Base-by-base conservation (phyloP, 2,329 filamentous ascomycete genomes). In the Microsporum audouinii region DNA sequence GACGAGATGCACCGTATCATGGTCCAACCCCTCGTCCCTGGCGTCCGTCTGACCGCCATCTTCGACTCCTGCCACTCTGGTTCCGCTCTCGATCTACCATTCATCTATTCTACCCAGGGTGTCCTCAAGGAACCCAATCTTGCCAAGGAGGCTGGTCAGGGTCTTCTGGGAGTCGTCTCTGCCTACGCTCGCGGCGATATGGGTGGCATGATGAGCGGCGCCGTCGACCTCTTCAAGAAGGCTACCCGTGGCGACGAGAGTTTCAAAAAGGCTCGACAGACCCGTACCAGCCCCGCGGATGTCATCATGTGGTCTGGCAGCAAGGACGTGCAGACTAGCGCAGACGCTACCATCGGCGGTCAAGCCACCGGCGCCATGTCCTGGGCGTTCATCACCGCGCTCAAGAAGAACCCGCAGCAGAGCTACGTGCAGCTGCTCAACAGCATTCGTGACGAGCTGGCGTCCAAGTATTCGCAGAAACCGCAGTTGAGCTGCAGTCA, bases 261-360 rank as follows among this genome's bases (percentile, higher is more conserved):
- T 17, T 87, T 91, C 74, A 82, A 95, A 76, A 86, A 85, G 72
- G 89, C 91, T 64, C 81, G 89, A 71, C 83, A 88, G 66, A 97
- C 92, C 47, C 95, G 95, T 78, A 97, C 94, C 14, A 94, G 88
- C 60, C 87, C 91, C 1, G 94, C 94, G 45, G 94, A 99, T 75
- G 94, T 99, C 36, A 84, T 99, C 72, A 95, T 96, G 89, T 96
- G 91, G 88, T 95, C 89, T 63, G 94, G 94, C 61, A 95, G 89
- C 78, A 96, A 96, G 76, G 94, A 99, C 71, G 84, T 87, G 64
- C 94, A 97, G 76, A 99, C 94, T 68, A 95, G 91, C 62, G 88
- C 90, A 76, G 94, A 99, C 73, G 91, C 94, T 10, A 88, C 85
- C 33, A 96, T 97, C 66, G 84, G 82, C 49, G 85, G 89, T 61